Evolutionary conservation across 2,329 filamentous ascomycete genomes (phyloP).

Genomic region (Fonsecaea pedrosoi): DNA sequence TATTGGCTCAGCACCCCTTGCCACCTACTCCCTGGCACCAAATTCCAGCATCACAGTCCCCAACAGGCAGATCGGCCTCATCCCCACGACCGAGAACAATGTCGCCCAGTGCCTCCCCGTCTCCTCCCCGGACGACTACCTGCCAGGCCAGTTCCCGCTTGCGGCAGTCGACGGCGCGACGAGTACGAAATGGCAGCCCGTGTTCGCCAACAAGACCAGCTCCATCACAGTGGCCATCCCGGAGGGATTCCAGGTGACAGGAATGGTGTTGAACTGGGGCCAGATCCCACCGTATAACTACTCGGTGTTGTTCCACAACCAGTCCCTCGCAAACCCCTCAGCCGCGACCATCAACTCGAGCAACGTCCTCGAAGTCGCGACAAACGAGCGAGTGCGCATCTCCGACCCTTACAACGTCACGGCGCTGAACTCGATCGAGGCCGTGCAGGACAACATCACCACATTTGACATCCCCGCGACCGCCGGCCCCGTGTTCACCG

Average conservation of each 20-base stretch:
- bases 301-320: slow-evolving; percentile 63
- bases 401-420: slow-evolving; percentile 50
- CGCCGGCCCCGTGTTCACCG: slow-evolving; percentile 43
- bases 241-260: slow-evolving; percentile 44
- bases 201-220: slow-evolving; percentile 56
- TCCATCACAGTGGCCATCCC: slow-evolving; percentile 64
- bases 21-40: slow-evolving; percentile 54
- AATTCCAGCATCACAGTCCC: slow-evolving; percentile 61
- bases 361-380: slow-evolving; percentile 34
- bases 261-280: slow-evolving; percentile 67
- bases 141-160: slow-evolving; percentile 72
- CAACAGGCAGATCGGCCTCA: slow-evolving; percentile 65
- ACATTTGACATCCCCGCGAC: slow-evolving; percentile 27
- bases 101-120: slow-evolving; percentile 69
- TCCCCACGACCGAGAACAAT: slow-evolving; percentile 64
- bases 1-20: slow-evolving; percentile 48
- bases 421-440: slow-evolving; percentile 45
- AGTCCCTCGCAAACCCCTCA: slow-evolving; percentile 42
- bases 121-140: slow-evolving; percentile 54
- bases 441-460: slow-evolving; percentile 52
- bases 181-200: slow-evolving; percentile 71
- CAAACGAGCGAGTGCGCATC: slow-evolving; percentile 44
- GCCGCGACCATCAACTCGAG: slow-evolving; percentile 24
- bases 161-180: slow-evolving; percentile 70
- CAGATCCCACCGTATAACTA: slow-evolving; percentile 61